phyloP scores from a whole-genome alignment of 768 basidiomycete genomes.

The Plicaturopsis crispa region DNA sequence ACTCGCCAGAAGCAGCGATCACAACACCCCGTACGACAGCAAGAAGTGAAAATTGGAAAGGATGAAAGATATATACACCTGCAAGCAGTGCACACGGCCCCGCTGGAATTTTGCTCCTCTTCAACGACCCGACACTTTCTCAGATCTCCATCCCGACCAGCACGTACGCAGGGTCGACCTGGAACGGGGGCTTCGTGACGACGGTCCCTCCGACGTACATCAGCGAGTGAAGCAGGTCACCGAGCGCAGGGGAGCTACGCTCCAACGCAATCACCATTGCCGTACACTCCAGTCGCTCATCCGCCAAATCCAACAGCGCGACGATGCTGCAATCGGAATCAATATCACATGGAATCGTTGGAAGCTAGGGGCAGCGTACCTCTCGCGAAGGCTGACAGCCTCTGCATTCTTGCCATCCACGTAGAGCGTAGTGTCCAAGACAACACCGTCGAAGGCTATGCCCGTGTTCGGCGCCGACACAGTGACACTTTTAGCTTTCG shows the following conservation, averaged over 20 bases:
- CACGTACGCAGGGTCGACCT: constrained; percentile 68
- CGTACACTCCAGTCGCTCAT: constrained; percentile 72
- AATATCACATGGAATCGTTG: not conserved
- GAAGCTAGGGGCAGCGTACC: constrained; percentile 33
- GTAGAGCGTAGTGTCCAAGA: constrained; percentile 74
- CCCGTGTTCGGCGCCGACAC: constrained; percentile 66
- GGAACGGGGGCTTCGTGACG: constrained; percentile 73
- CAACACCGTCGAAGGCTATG: constrained; percentile 67
- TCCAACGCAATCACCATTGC: constrained; percentile 78
- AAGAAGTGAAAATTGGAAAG: no score
- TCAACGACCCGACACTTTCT: no score
- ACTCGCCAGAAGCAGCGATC: no score
- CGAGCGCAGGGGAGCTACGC: constrained; percentile 60
- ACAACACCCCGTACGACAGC: no score
- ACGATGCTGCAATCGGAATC: constrained; percentile 53
- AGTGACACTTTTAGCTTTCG: constrained; percentile 68
- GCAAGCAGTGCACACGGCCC: no score
- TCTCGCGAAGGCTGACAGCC: constrained; percentile 74
- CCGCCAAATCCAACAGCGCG: constrained; percentile 80
- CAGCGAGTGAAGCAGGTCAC: constrained; percentile 76
- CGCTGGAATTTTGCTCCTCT: no score
- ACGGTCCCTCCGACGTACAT: constrained; percentile 91
- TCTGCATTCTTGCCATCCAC: constrained; percentile 81
- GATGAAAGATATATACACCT: no score
- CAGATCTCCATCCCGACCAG: constrained; percentile 84